phyloP scores from a whole-genome alignment of 176 grass and related monocot species.

The Rhynchospora pubera region DNA sequence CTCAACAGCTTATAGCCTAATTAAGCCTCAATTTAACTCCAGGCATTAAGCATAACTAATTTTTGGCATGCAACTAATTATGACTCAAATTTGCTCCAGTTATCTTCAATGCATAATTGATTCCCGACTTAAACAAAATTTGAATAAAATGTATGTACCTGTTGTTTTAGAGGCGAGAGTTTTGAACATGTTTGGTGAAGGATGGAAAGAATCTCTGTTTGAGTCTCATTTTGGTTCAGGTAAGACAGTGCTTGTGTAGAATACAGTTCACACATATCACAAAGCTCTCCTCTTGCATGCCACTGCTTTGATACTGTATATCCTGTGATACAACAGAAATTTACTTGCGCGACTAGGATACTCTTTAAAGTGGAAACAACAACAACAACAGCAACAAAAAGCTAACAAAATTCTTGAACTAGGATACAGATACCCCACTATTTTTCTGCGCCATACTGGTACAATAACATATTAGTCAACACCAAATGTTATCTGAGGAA shows the following conservation, averaged over 20 bases:
- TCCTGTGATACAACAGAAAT: neutral
- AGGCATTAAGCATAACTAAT: neutral
- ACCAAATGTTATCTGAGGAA: neutral
- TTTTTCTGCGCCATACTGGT: neutral
- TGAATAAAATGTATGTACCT: slow-evolving; percentile 29
- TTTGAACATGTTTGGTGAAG: slow-evolving; percentile 39
- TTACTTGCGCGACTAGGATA: neutral
- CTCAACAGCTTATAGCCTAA: neutral
- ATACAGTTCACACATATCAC: slow-evolving; percentile 57
- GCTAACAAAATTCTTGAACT: neutral
- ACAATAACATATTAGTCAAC: neutral
- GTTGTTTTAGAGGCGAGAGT: slow-evolving; percentile 36
- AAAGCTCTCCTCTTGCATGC: slow-evolving; percentile 32
- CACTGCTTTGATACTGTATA: slow-evolving; percentile 4
- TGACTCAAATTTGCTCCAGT: neutral
- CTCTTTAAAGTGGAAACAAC: neutral
- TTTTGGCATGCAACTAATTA: neutral
- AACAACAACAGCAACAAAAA: neutral
- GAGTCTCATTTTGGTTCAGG: slow-evolving; percentile 54
- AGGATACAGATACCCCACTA: neutral
- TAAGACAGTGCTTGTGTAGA: slow-evolving; percentile 36
- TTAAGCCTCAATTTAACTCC: neutral
- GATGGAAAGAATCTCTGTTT: slow-evolving; percentile 43
- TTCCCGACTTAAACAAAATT: neutral
- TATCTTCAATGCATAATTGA: neutral